A percentile compares a stretch with the other conserved stretches of the same genome.
Evolutionary conservation across 768 basidiomycete species (phyloP).

Genomic region (Symmetrospora coprosmae): DNA sequence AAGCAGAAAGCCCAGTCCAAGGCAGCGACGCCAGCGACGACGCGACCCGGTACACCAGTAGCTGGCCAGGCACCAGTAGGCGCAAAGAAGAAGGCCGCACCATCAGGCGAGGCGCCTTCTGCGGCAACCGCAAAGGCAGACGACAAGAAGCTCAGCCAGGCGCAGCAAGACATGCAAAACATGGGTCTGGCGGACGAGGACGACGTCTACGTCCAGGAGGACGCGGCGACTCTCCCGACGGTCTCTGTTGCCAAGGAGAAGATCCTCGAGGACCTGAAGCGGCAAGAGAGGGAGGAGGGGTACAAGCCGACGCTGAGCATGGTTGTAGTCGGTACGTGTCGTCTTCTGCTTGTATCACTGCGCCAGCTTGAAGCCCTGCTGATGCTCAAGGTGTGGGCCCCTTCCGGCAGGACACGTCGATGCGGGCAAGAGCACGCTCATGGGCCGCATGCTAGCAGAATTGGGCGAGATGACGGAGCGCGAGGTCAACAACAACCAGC

Average conservation of each 20-base stretch:
- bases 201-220: conserved; percentile 36
- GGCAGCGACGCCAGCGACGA: background rate
- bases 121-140: conserved; percentile 45
- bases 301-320: conserved; percentile 61
- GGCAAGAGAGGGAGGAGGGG: conserved; percentile 39
- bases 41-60: background rate
- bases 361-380: no score
- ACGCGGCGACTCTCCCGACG: conserved; percentile 42
- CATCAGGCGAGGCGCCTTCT: background rate
- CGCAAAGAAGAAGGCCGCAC: background rate
- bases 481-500: conserved; percentile 64
- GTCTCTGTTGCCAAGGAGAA: conserved; percentile 61
- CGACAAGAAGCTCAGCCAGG: conserved; percentile 49
- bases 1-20: background rate
- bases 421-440: conserved; percentile 93
- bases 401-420: conserved; percentile 72
- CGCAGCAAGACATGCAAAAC: conserved; percentile 41
- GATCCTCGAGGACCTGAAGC: conserved; percentile 62
- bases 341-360: background rate
- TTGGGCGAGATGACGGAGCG: conserved; percentile 77
- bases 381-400: background rate
- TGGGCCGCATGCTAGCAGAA: conserved; percentile 88
- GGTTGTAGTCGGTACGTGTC: conserved; percentile 70
- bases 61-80: background rate
- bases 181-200: conserved; percentile 34